These are phyloP conservation scores for Penicillium sp. DNA, from an alignment of 2,329 filamentous ascomycete genomes.

Conservation along the genomic window DNA sequence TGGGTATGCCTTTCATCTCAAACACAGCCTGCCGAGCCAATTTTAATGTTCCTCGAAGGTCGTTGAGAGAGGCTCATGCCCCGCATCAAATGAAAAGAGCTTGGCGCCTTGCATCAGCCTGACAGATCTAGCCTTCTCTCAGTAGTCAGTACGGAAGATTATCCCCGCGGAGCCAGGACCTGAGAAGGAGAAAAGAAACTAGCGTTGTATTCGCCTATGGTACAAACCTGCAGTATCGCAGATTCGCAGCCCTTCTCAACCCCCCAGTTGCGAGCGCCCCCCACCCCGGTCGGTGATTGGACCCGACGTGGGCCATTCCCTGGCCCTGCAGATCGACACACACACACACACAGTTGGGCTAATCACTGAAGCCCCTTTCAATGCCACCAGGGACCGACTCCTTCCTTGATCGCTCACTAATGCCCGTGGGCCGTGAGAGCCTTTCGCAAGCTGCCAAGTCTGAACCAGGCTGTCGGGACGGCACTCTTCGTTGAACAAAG, in stretches of 20 bases:
- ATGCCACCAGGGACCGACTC: conserved; percentile 5
- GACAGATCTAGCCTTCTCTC: background rate
- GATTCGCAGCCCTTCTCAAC: background rate
- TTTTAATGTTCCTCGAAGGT: too few relatives aligned
- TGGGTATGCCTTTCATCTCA: background rate
- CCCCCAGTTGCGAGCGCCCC: background rate
- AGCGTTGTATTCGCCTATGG: background rate
- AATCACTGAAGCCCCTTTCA: conserved; percentile 6
- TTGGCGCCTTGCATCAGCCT: background rate
- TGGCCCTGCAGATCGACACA: conserved; percentile 10
- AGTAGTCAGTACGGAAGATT: background rate
- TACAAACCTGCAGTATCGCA: background rate
- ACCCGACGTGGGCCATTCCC: conserved; percentile 1
- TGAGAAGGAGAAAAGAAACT: background rate
- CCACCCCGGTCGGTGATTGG: conserved; percentile 13
- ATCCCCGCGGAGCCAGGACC: background rate
- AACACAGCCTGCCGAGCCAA: background rate
- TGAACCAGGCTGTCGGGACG: conserved; percentile 9
- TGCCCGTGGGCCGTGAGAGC: conserved; percentile 1
- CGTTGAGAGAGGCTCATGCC: background rate
- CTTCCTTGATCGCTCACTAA: conserved; percentile 3
- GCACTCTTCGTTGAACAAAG: background rate
- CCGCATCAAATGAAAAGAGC: background rate
- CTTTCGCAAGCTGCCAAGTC: conserved; percentile 2
- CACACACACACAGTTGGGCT: background rate